phyloP scores from a whole-genome alignment of 305 asterid genomes.

The Vinca major region DNA sequence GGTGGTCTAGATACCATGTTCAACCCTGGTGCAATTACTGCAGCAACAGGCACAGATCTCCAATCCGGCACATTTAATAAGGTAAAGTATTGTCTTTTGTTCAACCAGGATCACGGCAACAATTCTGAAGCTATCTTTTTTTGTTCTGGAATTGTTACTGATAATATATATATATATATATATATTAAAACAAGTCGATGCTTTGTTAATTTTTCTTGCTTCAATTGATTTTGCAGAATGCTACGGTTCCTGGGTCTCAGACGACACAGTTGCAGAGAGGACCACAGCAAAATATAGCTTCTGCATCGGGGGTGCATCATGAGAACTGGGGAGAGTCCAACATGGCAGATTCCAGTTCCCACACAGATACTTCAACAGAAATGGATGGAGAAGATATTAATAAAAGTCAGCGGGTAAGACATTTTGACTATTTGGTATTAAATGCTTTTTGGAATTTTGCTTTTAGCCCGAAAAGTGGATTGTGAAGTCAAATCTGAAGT shows the following conservation, averaged over 20 bases:
- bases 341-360: conserved; percentile 81
- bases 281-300: conserved; percentile 27
- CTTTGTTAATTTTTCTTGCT: conserved; percentile 16
- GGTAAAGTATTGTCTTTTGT: conserved; percentile 23
- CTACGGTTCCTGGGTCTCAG: conserved; percentile 35
- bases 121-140: not conserved
- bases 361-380: conserved; percentile 77
- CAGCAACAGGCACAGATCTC: conserved; percentile 34
- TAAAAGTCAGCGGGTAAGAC: conserved; percentile 50
- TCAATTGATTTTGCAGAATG: conserved; percentile 27
- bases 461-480: not conserved
- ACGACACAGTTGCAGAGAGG: conserved; percentile 37
- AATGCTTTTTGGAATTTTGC: not conserved
- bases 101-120: not conserved
- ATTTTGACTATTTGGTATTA: conserved; percentile 2
- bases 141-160: not conserved
- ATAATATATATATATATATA: no score
- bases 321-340: conserved; percentile 97
- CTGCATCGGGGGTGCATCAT: conserved; percentile 40
- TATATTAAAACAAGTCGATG: not conserved
- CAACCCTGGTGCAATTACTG: conserved; percentile 35
- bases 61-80: conserved; percentile 42
- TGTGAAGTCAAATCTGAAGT: not conserved
- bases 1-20: conserved; percentile 36
- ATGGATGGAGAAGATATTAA: conserved; percentile 50